A percentile compares a stretch with the other conserved stretches of the same genome.
Conservation (phyloP, 331 rosid genomes). For the Telfairia occidentalis region DNA sequence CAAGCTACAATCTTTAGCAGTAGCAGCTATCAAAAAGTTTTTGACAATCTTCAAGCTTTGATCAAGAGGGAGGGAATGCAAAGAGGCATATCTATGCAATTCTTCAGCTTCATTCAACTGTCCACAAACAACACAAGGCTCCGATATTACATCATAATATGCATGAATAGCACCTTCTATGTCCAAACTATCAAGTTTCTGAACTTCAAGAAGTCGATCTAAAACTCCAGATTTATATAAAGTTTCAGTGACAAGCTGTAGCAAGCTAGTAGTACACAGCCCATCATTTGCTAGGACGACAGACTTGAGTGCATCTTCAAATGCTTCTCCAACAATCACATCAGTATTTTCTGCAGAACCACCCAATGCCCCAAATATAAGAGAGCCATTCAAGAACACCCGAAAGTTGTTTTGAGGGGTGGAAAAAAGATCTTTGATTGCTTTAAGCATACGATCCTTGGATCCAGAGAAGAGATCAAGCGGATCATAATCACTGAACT, state of each 20-base stretch:
- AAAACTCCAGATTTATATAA: constrained; percentile 52
- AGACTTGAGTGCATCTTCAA: constrained; percentile 73
- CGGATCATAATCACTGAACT: constrained; percentile 66
- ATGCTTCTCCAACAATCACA: constrained; percentile 36
- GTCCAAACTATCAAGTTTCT: constrained; percentile 72
- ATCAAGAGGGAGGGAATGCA: constrained; percentile 69
- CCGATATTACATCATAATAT: constrained; percentile 53
- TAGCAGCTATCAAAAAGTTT: constrained; percentile 72
- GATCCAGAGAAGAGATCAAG: constrained; percentile 80
- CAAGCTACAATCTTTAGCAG: constrained; percentile 91
- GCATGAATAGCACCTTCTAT: constrained; percentile 93
- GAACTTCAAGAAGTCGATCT: constrained; percentile 63
- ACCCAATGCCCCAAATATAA: constrained; percentile 74
- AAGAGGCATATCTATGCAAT: constrained; percentile 29
- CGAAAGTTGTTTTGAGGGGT: constrained; percentile 93
- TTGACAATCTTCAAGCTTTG: constrained; percentile 64
- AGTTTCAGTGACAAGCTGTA: constrained; percentile 57
- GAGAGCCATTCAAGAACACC: constrained; percentile 74
- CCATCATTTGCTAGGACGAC: constrained; percentile 47
- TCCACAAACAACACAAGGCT: constrained; percentile 59
- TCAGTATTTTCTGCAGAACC: constrained; percentile 55
- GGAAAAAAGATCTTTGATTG: constrained; percentile 61
- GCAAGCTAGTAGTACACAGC: constrained; percentile 40
- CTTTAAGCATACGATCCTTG: constrained; percentile 62
- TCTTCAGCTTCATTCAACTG: constrained; percentile 38